Evolutionary conservation across 2,329 filamentous ascomycete genomes (phyloP).

Genomic region (Trichophaea hybrida): DNA sequence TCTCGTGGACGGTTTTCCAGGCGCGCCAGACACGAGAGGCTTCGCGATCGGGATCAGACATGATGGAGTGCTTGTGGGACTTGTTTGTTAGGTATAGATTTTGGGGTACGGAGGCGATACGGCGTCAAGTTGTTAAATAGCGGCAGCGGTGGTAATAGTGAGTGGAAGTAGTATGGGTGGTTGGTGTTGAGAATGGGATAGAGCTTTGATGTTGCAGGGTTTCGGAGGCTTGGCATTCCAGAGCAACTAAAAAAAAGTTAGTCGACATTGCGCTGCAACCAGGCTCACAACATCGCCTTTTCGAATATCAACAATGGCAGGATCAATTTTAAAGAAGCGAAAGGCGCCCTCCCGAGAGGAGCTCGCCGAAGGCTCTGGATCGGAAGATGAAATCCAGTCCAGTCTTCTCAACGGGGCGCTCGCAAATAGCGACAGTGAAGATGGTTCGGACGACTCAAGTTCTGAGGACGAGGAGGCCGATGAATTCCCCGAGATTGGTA

Average conservation of each 20-base stretch:
- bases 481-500: conserved; percentile 2
- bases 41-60: conserved; percentile 30
- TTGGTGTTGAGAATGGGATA: background rate
- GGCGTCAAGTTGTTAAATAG: too few species aligned
- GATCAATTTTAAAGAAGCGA: conserved; percentile 11
- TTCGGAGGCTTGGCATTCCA: background rate
- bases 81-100: background rate
- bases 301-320: conserved; percentile 11
- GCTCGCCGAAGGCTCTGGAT: conserved; percentile 12
- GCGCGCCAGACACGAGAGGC: conserved; percentile 72
- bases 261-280: background rate
- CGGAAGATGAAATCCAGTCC: conserved; percentile 25
- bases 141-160: background rate
- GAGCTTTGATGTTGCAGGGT: background rate
- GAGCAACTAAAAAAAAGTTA: conserved; percentile 1
- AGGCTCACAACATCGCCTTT: background rate
- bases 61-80: background rate
- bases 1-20: conserved; percentile 85
- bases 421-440: conserved; percentile 32
- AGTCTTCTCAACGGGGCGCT: conserved; percentile 33
- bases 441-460: conserved; percentile 5
- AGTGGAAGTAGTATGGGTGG: background rate
- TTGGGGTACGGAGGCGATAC: too few species aligned
- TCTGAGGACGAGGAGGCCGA: background rate
- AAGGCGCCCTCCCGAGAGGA: conserved; percentile 6